A percentile compares a stretch with the other conserved stretches of the same genome.
phyloP scores from a whole-genome alignment of 495 filamentous ascomycete species.

The Tuber borchii region DNA sequence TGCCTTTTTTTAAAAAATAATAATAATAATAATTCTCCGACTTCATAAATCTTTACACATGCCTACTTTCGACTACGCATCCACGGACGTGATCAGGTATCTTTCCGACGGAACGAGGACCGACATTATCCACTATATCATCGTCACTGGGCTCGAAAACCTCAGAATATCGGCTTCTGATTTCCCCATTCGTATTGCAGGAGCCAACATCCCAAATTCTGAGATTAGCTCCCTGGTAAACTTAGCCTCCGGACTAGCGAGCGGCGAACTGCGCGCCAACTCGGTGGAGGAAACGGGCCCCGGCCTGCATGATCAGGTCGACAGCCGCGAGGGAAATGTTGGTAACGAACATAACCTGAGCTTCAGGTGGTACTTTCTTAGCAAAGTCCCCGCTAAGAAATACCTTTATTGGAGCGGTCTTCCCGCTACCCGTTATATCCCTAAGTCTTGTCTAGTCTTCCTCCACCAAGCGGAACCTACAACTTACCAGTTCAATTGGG shows the following conservation, averaged over 20 bases:
- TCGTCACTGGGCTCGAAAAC: slow-evolving; percentile 24
- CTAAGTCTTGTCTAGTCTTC: slow-evolving; percentile 21
- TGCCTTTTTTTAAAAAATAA: background rate
- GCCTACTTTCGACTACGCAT: background rate
- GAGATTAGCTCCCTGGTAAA: slow-evolving; percentile 11
- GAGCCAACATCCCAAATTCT: slow-evolving; percentile 7
- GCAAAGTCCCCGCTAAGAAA: slow-evolving; percentile 13
- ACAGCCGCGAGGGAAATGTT: slow-evolving; percentile 9
- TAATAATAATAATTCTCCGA: background rate
- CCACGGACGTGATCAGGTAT: slow-evolving; percentile 11
- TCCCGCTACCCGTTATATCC: slow-evolving; percentile 5
- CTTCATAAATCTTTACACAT: background rate
- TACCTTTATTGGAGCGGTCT: slow-evolving; percentile 30
- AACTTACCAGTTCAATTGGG: slow-evolving; percentile 20
- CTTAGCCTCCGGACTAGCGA: background rate
- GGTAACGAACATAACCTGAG: slow-evolving; percentile 9
- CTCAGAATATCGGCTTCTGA: slow-evolving; percentile 13
- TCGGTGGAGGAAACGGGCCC: slow-evolving; percentile 10
- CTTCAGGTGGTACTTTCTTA: slow-evolving; percentile 11
- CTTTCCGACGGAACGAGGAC: slow-evolving; percentile 16
- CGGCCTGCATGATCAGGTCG: slow-evolving; percentile 14
- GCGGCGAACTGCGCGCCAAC: slow-evolving; percentile 7
- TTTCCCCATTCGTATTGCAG: slow-evolving; percentile 11
- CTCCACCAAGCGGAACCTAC: slow-evolving; percentile 3
- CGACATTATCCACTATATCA: slow-evolving; percentile 30